Conservation (phyloP, 2,329 filamentous ascomycete species). For the Beauveria bassiana region DNA sequence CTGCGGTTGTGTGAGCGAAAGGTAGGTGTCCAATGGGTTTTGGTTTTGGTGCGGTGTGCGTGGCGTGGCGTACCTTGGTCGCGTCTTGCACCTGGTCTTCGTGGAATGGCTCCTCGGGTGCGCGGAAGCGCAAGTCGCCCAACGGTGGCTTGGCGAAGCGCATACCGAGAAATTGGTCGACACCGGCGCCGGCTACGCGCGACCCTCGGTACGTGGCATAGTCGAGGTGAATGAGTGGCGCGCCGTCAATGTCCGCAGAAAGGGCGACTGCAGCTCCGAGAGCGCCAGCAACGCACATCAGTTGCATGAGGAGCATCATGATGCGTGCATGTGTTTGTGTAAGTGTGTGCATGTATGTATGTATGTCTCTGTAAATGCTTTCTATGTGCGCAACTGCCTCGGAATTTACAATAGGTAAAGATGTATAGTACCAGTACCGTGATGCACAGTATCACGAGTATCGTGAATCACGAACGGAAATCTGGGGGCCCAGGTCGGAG, state of each 20-base stretch:
- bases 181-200: conserved; percentile 25
- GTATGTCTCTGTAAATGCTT: background rate
- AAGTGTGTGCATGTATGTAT: background rate
- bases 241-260: background rate
- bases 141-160: conserved; percentile 46
- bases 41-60: background rate
- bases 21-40: too few relatives aligned
- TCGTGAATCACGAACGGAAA: background rate
- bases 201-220: conserved; percentile 38
- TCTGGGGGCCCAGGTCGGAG: too few relatives aligned
- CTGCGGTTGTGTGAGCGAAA: conserved; percentile 19
- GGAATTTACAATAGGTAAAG: background rate
- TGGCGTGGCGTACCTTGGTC: conserved; percentile 24
- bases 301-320: background rate
- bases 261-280: background rate
- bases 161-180: conserved; percentile 39
- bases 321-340: background rate
- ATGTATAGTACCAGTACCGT: background rate
- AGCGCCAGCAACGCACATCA: background rate
- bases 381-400: background rate
- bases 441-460: background rate
- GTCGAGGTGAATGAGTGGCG: conserved; percentile 29
- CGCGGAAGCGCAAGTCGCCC: conserved; percentile 41
- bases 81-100: conserved; percentile 27
- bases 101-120: conserved; percentile 36